Percentiles rank a stretch among this genome's conserved stretches.
Conservation (phyloP, 2,329 filamentous ascomycete genomes). For the Bisporella sp. region DNA sequence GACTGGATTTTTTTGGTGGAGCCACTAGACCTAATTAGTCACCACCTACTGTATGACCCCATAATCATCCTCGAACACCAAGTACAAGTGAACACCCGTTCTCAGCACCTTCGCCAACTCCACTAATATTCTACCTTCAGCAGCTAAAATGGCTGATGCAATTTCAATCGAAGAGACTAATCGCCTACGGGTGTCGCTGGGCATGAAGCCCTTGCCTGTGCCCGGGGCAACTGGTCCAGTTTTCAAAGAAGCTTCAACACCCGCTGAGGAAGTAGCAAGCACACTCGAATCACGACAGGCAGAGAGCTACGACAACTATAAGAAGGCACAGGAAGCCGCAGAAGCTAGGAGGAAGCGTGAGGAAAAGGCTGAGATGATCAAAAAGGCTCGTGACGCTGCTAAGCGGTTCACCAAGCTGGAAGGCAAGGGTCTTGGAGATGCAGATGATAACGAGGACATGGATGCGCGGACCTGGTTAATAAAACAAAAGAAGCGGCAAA, state of each 20-base stretch:
- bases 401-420: constrained; percentile 70
- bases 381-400: constrained; percentile 79
- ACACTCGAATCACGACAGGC: constrained; percentile 79
- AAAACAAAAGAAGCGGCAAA: constrained; percentile 87
- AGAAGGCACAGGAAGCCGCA: constrained; percentile 60
- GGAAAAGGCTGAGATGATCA: constrained; percentile 73
- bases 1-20: neutral
- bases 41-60: too few relatives aligned
- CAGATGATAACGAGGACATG: constrained; percentile 54
- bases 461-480: constrained; percentile 85
- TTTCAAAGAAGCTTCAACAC: constrained; percentile 41
- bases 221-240: constrained; percentile 57
- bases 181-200: constrained; percentile 80
- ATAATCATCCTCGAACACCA: neutral
- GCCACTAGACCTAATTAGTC: neutral
- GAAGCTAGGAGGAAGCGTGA: constrained; percentile 72
- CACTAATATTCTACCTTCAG: neutral
- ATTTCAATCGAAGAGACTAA: constrained; percentile 90
- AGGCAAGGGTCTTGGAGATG: constrained; percentile 78
- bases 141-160: constrained; percentile 40
- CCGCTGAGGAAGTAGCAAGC: constrained; percentile 63
- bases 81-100: neutral
- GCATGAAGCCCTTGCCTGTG: constrained; percentile 82
- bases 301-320: constrained; percentile 66
- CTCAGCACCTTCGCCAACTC: neutral